Percentiles rank a stretch among this genome's conserved stretches.
Conservation (phyloP, 1,284 basidiomycete species). For the Cutaneotrichosporon cavernicola region DNA sequence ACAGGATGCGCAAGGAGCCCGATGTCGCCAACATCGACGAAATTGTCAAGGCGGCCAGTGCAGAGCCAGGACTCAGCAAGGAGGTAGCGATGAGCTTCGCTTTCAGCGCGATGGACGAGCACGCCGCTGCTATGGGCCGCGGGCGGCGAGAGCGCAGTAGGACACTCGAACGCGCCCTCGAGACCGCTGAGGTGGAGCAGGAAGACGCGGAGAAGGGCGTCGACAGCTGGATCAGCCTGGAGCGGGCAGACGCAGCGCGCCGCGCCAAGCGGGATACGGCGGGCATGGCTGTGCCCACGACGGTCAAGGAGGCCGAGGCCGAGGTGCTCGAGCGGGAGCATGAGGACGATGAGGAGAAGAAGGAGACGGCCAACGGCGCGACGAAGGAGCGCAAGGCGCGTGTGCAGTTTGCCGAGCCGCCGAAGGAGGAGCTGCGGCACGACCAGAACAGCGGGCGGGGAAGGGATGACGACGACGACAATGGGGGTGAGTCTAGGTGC, state of each 20-base stretch:
- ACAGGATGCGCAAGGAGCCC: slow-evolving; percentile 19
- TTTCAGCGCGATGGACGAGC: slow-evolving; percentile 38
- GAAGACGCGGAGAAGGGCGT: slow-evolving; percentile 29
- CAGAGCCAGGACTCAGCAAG: slow-evolving; percentile 32
- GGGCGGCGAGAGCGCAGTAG: neutral
- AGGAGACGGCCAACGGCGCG: slow-evolving; percentile 11
- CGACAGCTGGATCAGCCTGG: slow-evolving; percentile 45
- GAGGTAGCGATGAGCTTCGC: slow-evolving; percentile 47
- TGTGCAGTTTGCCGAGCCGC: slow-evolving; percentile 5
- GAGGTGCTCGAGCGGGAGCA: slow-evolving; percentile 15
- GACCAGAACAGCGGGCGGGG: slow-evolving; percentile 10
- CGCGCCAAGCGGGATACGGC: slow-evolving; percentile 21
- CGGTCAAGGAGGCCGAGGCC: slow-evolving; percentile 20
- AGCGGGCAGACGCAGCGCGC: slow-evolving; percentile 18
- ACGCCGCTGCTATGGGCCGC: slow-evolving; percentile 12
- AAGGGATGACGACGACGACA: slow-evolving; percentile 21
- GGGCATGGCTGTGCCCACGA: slow-evolving; percentile 26
- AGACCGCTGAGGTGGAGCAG: slow-evolving; percentile 24
- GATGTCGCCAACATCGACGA: slow-evolving; percentile 27
- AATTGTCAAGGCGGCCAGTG: slow-evolving; percentile 29
- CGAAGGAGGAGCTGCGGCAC: slow-evolving; percentile 10
- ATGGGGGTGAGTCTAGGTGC: slow-evolving; percentile 28
- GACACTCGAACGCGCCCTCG: slow-evolving; percentile 20
- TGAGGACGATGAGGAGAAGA: slow-evolving; percentile 17
- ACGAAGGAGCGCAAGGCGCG: slow-evolving; percentile 10